A percentile compares a stretch with the other conserved stretches of the same genome.
Conservation (phyloP, 352 stramenopile genomes). For the Peronospora farinosa region DNA sequence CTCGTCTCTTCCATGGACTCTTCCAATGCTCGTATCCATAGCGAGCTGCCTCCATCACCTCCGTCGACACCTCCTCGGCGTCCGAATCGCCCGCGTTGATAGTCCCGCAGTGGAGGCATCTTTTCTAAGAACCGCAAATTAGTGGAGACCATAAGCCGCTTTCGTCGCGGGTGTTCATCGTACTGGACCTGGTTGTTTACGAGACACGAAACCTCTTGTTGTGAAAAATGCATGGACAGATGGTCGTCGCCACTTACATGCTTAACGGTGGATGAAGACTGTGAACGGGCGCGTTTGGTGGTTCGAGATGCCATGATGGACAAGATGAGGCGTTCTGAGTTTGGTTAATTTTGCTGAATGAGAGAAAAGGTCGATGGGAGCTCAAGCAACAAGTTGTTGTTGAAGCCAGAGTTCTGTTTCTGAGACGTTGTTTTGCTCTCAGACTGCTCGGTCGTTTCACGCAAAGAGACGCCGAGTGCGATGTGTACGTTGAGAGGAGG, state of each 20-base stretch:
- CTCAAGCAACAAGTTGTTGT: not conserved
- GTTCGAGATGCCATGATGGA: conserved; percentile 16
- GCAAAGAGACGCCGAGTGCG: conserved; percentile 26
- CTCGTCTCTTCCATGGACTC: conserved; percentile 64
- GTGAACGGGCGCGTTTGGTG: conserved; percentile 23
- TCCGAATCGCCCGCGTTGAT: conserved; percentile 53
- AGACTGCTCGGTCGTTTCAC: conserved; percentile 21
- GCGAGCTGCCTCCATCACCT: conserved; percentile 24
- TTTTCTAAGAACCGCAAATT: conserved; percentile 68
- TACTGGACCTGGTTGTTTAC: conserved; percentile 9
- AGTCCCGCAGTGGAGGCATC: conserved; percentile 48
- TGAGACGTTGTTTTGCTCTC: conserved; percentile 5
- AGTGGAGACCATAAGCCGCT: conserved; percentile 47
- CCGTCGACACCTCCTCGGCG: conserved; percentile 61
- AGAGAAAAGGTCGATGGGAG: not conserved
- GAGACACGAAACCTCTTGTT: not conserved
- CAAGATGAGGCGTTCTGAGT: conserved; percentile 4
- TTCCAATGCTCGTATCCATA: conserved; percentile 59
- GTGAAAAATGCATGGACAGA: conserved; percentile 13
- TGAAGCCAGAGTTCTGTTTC: conserved; percentile 6
- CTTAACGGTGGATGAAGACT: conserved; percentile 18
- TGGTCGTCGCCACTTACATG: conserved; percentile 17
- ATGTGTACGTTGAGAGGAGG: conserved; percentile 8
- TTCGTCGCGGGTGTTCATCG: conserved; percentile 31
- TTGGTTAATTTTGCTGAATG: conserved; percentile 9